Percentiles rank a stretch among this genome's conserved stretches.
Conservation (phyloP, 495 filamentous ascomycete species). For the Hypoxylon perforatum region DNA sequence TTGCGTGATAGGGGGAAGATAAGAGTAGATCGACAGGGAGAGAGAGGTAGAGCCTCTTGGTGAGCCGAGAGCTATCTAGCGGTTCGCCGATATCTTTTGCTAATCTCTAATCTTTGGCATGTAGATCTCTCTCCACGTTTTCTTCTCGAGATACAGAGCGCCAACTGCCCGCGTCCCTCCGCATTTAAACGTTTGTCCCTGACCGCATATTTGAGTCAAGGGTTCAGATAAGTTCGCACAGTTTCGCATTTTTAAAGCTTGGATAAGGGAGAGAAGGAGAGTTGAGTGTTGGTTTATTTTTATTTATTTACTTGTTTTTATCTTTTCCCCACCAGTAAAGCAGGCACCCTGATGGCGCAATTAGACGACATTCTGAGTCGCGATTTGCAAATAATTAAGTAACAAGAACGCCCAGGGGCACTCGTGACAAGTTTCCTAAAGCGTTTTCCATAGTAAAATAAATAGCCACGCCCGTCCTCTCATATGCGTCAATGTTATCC, state of each 20-base stretch:
- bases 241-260: conserved; percentile 10
- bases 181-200: conserved; percentile 21
- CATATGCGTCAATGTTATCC: no score
- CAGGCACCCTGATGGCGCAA: conserved; percentile 35
- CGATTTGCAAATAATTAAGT: conserved; percentile 39
- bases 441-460: conserved; percentile 36
- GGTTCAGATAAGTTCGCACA: conserved; percentile 15
- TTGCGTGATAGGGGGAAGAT: conserved; percentile 39
- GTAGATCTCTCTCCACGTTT: background rate
- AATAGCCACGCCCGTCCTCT: conserved; percentile 2
- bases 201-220: conserved; percentile 8
- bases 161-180: conserved; percentile 6
- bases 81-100: conserved; percentile 36
- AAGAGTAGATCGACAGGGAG: conserved; percentile 37
- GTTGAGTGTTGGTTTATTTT: background rate
- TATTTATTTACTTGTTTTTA: conserved; percentile 1
- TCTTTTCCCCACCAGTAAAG: conserved; percentile 18
- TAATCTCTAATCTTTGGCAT: conserved; percentile 32
- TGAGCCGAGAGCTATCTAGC: conserved; percentile 30
- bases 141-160: conserved; percentile 21
- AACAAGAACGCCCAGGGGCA: conserved; percentile 29
- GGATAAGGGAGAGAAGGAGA: conserved; percentile 6
- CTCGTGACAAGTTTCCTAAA: conserved; percentile 38
- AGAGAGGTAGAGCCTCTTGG: conserved; percentile 28
- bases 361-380: conserved; percentile 39